These are phyloP conservation scores for Amoebophrya sp. DNA, from an alignment of 169 alveolate genomes.

Conservation along the genomic window DNA sequence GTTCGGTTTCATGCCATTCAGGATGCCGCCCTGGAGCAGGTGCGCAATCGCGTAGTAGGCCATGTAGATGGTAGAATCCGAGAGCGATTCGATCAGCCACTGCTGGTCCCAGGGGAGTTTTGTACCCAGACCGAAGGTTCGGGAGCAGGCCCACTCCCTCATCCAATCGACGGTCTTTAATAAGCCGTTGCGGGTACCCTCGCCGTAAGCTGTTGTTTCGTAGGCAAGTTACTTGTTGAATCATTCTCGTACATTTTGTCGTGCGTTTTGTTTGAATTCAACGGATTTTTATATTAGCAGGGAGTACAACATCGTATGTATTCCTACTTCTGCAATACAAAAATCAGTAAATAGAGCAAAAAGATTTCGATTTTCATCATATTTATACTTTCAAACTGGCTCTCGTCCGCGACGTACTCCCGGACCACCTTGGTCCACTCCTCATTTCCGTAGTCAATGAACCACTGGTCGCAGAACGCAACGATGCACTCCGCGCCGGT, in stretches of 20 bases:
- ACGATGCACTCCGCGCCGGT: slow-evolving; percentile 93
- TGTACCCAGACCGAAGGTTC: slow-evolving; percentile 98
- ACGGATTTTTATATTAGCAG: slow-evolving; percentile 62
- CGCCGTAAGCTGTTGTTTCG: slow-evolving; percentile 37
- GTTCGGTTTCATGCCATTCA: slow-evolving; percentile 23
- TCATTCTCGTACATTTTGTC: too few species aligned
- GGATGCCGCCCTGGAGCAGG: slow-evolving; percentile 71
- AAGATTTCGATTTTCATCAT: too few species aligned
- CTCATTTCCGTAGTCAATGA: slow-evolving; percentile 91
- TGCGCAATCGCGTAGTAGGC: slow-evolving; percentile 98
- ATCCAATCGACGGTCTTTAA: slow-evolving; percentile 84
- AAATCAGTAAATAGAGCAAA: neutral
- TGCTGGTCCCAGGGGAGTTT: slow-evolving; percentile 83
- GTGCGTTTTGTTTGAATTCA: too few species aligned
- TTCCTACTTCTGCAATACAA: neutral
- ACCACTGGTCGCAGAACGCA: slow-evolving; percentile 95
- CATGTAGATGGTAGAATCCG: slow-evolving; percentile 99
- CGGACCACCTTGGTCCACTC: slow-evolving; percentile 85
- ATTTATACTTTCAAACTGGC: slow-evolving; percentile 1
- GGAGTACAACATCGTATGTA: slow-evolving; percentile 31
- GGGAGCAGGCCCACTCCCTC: slow-evolving; percentile 82
- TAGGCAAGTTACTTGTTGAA: too few species aligned
- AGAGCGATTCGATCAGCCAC: slow-evolving; percentile 90
- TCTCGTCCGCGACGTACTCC: slow-evolving; percentile 67
- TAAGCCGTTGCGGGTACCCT: slow-evolving; percentile 66